A percentile compares a stretch with the other conserved stretches of the same genome.
These are phyloP conservation scores for Alternaria burnsii DNA, from an alignment of 2,329 filamentous ascomycete genomes.

Conservation along the genomic window DNA sequence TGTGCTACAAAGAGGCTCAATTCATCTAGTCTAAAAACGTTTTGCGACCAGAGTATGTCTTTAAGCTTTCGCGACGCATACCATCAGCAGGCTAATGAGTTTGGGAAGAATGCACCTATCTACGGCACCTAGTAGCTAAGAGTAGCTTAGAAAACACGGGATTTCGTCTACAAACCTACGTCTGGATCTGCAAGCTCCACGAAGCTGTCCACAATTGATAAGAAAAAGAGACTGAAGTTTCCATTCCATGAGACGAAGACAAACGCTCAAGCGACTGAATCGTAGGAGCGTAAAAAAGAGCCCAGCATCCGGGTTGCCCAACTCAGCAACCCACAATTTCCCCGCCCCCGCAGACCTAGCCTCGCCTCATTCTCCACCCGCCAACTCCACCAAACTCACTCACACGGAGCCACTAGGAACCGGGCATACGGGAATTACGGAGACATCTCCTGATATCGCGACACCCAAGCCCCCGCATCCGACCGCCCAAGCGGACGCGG, in stretches of 20 bases:
- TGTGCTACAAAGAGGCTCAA: neutral
- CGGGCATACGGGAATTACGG: slow-evolving; percentile 14
- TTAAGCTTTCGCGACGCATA: neutral
- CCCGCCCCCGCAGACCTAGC: slow-evolving; percentile 51
- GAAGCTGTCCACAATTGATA: no score
- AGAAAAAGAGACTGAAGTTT: neutral
- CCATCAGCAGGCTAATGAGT: neutral
- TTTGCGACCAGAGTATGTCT: neutral
- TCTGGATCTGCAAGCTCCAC: neutral
- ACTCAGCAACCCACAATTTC: slow-evolving; percentile 34
- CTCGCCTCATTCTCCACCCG: slow-evolving; percentile 9
- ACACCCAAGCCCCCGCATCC: slow-evolving; percentile 7
- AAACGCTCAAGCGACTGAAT: neutral
- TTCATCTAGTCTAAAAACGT: neutral
- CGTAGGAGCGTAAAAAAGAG: neutral
- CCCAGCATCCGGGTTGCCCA: slow-evolving; percentile 14
- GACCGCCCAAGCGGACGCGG: slow-evolving; percentile 12
- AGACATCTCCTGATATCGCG: neutral
- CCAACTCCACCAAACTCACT: slow-evolving; percentile 7
- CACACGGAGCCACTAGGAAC: slow-evolving; percentile 7
- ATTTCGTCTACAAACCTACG: no score
- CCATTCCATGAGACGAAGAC: neutral
- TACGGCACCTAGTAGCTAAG: neutral
- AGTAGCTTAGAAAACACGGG: neutral
- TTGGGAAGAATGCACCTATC: neutral